Percentiles rank a stretch among this genome's conserved stretches.
phyloP scores from a whole-genome alignment of 2,329 filamentous ascomycete genomes.

The Phaeomoniella chlamydospora region DNA sequence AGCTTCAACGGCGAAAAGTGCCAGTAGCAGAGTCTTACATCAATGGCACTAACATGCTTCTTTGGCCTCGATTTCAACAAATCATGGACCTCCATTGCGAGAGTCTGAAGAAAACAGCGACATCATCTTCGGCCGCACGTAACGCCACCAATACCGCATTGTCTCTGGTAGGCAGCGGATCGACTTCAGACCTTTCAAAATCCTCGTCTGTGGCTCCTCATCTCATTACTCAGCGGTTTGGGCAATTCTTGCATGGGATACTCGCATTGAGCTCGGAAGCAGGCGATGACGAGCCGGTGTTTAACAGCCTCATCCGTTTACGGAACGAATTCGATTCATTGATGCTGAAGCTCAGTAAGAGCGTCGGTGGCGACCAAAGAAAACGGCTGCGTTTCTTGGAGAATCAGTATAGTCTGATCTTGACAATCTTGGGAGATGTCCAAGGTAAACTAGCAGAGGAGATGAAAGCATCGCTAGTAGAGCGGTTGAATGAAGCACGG shows the following conservation, averaged over 20 bases:
- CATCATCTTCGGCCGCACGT: conserved; percentile 25
- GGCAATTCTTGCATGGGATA: conserved; percentile 77
- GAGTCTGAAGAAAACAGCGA: conserved; percentile 52
- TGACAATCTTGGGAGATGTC: conserved; percentile 66
- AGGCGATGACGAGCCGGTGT: conserved; percentile 86
- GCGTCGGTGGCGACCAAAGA: conserved; percentile 57
- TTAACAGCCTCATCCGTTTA: conserved; percentile 62
- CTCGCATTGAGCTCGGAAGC: conserved; percentile 74
- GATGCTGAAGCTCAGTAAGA: conserved; percentile 60
- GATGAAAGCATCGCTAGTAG: conserved; percentile 61
- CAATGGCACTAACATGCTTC: conserved; percentile 86
- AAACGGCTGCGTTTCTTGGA: conserved; percentile 80
- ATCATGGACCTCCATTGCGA: conserved; percentile 91
- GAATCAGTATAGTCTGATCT: conserved; percentile 91
- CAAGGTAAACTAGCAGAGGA: conserved; percentile 43
- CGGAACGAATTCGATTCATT: conserved; percentile 73
- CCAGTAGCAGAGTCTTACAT: conserved; percentile 83
- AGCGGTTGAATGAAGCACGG: conserved; percentile 22
- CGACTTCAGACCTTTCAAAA: conserved; percentile 39
- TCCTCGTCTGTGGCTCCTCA: conserved; percentile 67
- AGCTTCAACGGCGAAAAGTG: conserved; percentile 79
- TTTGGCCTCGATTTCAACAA: conserved; percentile 91
- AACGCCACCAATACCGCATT: conserved; percentile 38
- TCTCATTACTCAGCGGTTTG: conserved; percentile 86
- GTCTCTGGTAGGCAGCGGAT: conserved; percentile 33